Conservation (phyloP, 2,329 filamentous ascomycete genomes). For the Didymella pomorum region DNA sequence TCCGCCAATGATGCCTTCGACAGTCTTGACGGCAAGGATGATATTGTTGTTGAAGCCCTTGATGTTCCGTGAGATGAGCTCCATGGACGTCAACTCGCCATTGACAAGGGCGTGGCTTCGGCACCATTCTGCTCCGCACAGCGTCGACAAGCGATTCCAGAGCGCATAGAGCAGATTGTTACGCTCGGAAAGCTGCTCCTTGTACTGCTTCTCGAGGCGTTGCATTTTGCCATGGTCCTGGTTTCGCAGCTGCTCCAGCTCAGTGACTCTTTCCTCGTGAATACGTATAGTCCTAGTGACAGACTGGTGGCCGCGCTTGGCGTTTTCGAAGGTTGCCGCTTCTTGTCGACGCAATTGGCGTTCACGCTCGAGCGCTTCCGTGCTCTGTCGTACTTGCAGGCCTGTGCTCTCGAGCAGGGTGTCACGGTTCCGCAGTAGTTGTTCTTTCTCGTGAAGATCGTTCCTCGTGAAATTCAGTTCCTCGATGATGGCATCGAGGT, state of each 20-base stretch:
- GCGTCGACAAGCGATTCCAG: conserved; percentile 84
- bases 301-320: conserved; percentile 86
- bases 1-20: conserved; percentile 79
- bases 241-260: conserved; percentile 81
- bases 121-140: conserved; percentile 92
- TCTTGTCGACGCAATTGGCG: conserved; percentile 84
- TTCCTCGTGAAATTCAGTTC: conserved; percentile 82
- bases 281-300: conserved; percentile 85
- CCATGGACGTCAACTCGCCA: conserved; percentile 82
- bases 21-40: conserved; percentile 82
- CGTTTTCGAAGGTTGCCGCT: conserved; percentile 85
- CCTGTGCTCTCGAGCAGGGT: conserved; percentile 86
- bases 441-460: conserved; percentile 87
- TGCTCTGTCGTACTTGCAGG: conserved; percentile 83
- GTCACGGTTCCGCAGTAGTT: conserved; percentile 88
- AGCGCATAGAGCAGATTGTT: conserved; percentile 87
- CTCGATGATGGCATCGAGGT: conserved; percentile 82
- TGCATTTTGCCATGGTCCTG: conserved; percentile 80
- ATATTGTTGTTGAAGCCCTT: conserved; percentile 91
- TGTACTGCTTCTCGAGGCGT: conserved; percentile 78
- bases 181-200: conserved; percentile 86
- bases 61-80: conserved; percentile 84
- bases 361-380: conserved; percentile 91
- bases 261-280: conserved; percentile 82
- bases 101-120: conserved; percentile 90